Evolutionary conservation across 805 yeast genomes (phyloP), one percentile per base, ranked within the genome.

Genomic region (Starmerella potacharoeniae): DNA sequence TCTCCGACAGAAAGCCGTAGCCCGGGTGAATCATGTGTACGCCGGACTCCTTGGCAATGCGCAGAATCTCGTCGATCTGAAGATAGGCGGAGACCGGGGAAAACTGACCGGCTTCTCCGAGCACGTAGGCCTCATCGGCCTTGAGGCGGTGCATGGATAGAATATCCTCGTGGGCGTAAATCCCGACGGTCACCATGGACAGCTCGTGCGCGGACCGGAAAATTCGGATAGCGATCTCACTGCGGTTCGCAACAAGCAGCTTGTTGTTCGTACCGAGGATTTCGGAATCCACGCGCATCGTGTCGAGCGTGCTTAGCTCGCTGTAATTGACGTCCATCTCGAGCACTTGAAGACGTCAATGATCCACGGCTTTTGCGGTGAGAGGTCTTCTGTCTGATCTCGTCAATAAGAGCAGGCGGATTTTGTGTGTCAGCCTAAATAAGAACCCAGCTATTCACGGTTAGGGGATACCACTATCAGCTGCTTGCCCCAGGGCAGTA

Each of bases 171-270:
- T 91, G 95, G 37, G 97, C 89, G 71, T 89, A 91, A 67, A 91
- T 84, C 47, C 97, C 98, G 43, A 93, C 96, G 0, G 98, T 90
- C 67, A 86, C 89, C 95, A 93, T 87, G 28, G 95, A 85, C 66
- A 91, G 77, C 72, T 91, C 98, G 73, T 93, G 98, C 58, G 98
- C 98, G 39, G 97, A 84, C 73, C 98, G 81, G 73, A 91, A 91
- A 69, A 91, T 90, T 59, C 73, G 69, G 46, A 67, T 62, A 36
- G 71, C 68, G 39, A 64, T 64, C 56, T 64, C 67, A 36, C 64
- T 60, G 36, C 67, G 61, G 60, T 64, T 64, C 28, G 65, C 65
- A 8, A 64, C 75, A 49, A 72, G 68, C 53, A 73, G 64, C 68
- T 78, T 77, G 70, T 77, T 76, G 70, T 77, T 77, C 55, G 75